Evolutionary conservation across 768 basidiomycete species (phyloP), one percentile per base, ranked within the genome.

Genomic region (Lactarius vividus): DNA sequence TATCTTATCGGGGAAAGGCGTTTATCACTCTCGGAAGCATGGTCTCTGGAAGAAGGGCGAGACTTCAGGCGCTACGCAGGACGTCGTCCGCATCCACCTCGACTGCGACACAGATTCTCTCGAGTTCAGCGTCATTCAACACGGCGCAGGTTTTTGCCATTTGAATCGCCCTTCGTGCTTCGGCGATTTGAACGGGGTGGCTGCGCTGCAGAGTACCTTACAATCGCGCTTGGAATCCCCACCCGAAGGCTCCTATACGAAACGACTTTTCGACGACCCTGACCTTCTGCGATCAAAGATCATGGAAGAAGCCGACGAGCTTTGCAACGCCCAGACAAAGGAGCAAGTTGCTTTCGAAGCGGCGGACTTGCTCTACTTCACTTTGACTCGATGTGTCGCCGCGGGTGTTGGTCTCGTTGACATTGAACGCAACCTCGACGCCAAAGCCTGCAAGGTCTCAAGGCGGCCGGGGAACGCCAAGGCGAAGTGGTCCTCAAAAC

Each of bases 11-110:
- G 94, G 94, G 31, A 89, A 88, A 73, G 97, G 97, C 18, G 89
- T 96, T 15, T 99, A 99, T 74, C 95, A 98, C 74, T 98, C 96
- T 23, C 87, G 97, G 66, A 94, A 92, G 74, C 93, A 96, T 72
- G 96, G 96, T 18, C 79, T 98, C 37, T 99, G 97, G 97, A 81
- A 91, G 59, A 99, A 99, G 75, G 97, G 97, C 18, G 96, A 94
- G 78, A 96, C 95, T 0, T 96, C 94, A 18, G 96, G 96, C 16
- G 90, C 96, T 18, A 92, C 90, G 3, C 97, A 99, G 73, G 85
- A 92, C 20, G 84, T 99, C 62, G 78, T 93, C 35, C 82, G 84
- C 71, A 93, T 99, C 72, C 84, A 86, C 33, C 74, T 87, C 26
- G 97, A 99, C 76, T 99, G 97, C 75, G 97, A 99, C 77, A 84